These are phyloP conservation scores for Dittrichia graveolens DNA, from an alignment of 129 eudicot species.

Conservation along the genomic window DNA sequence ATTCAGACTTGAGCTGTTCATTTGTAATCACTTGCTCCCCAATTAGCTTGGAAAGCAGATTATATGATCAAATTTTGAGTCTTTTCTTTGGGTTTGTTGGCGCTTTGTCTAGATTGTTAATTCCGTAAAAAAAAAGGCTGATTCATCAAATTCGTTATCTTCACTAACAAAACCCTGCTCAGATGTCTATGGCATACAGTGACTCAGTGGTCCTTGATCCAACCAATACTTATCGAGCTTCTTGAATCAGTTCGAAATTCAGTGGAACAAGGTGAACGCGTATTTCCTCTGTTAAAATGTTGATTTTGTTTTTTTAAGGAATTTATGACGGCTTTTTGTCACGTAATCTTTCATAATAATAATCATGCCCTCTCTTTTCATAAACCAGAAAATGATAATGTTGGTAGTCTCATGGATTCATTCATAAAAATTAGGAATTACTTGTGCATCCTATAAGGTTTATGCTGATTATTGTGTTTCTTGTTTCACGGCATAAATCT, in stretches of 20 bases:
- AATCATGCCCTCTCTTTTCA: conserved; percentile 12
- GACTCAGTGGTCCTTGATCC: neutral
- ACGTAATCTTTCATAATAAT: conserved; percentile 9
- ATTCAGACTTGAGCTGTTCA: conserved; percentile 11
- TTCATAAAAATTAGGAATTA: neutral
- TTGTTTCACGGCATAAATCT: neutral
- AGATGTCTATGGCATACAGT: neutral
- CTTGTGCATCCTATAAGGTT: conserved; percentile 4
- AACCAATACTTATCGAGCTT: neutral
- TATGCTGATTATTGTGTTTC: conserved; percentile 16
- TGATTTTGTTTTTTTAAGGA: neutral
- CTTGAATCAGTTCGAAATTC: neutral
- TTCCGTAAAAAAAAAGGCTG: conserved; percentile 1
- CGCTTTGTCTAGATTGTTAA: neutral
- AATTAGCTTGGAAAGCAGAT: conserved; percentile 1
- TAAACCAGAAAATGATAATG: neutral
- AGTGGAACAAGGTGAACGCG: neutral
- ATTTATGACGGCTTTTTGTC: conserved; percentile 3
- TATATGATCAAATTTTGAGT: conserved; percentile 21
- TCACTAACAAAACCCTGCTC: neutral
- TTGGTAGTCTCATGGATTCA: neutral
- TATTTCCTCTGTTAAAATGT: neutral
- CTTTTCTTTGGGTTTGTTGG: conserved; percentile 5
- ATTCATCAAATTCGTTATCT: neutral
- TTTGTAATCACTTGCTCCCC: neutral